Evolutionary conservation across 495 filamentous ascomycete species (phyloP), one percentile per base, ranked within the genome.

Genomic region (Penicillium coffeae): DNA sequence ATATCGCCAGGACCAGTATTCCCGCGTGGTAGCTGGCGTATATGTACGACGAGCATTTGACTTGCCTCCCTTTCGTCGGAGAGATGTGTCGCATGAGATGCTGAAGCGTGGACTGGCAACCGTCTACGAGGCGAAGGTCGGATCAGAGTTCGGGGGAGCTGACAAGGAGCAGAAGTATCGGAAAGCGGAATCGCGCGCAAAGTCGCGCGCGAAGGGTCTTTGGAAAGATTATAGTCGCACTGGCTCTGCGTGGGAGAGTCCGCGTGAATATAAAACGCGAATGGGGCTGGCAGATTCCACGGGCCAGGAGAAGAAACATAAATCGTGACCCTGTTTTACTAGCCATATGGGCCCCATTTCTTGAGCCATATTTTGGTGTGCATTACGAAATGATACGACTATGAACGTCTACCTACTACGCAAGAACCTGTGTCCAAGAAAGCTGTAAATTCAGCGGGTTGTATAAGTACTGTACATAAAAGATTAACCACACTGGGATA

Each of bases 51-150:
- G 73, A 47, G 73, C 75, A 21, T 62, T 83, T 16, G 73, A 81
- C 47, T 81, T 80, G 50, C 72, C 70, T 6, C 72, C 72, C 44
- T 66, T 86, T 18, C 63, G 81, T 14, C 79, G 81, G 42, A 77
- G 79, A 42, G 92, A 98, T 66, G 89, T 97, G 6, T 89, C 91
- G 2, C 73, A 89, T 50, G 87, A 93, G 64, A 92, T 98, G 90
- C 63, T 98, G 52, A 84, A 78, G 66, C 75, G 66, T 20, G 93
- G 93, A 2, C 64, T 93, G 53, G 94, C 92, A 14, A 91, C 87
- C 0, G 84, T 94, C 3, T 98, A 96, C 61, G 93, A 97, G 65
- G 91, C 87, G 16, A 96, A 91, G 69, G 77, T 69, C 8, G 90
- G 90, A 7, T 82, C 83, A 2, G 93, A 97, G 64, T 98, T 93